Conservation (phyloP, 2,329 filamentous ascomycete species). For the Ceratocystis ficicola region DNA sequence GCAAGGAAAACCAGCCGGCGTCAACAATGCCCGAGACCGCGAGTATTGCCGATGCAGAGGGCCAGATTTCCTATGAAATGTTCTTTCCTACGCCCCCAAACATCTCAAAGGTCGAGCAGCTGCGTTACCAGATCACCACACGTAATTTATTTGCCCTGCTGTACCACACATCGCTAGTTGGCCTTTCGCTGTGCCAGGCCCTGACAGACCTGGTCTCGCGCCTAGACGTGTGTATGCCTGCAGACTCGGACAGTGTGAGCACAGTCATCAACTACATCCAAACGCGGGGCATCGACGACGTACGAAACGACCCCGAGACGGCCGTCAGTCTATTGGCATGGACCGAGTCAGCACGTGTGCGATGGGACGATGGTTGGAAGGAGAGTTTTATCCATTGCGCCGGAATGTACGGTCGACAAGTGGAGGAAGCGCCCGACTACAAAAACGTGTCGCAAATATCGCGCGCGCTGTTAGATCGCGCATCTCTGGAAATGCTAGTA, state of each 20-base stretch:
- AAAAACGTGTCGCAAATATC: slow-evolving; percentile 48
- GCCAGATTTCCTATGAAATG: slow-evolving; percentile 49
- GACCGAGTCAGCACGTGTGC: slow-evolving; percentile 49
- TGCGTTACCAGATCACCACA: slow-evolving; percentile 51
- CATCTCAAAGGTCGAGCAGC: slow-evolving; percentile 36
- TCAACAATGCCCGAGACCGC: slow-evolving; percentile 32
- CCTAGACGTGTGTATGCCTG: slow-evolving; percentile 46
- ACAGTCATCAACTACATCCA: slow-evolving; percentile 51
- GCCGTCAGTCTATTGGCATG: slow-evolving; percentile 53
- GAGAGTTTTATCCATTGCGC: slow-evolving; percentile 56
- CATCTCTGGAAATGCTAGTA: slow-evolving; percentile 49
- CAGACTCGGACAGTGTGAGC: slow-evolving; percentile 44
- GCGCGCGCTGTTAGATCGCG: slow-evolving; percentile 48
- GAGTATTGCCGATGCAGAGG: slow-evolving; percentile 38
- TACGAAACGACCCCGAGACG: slow-evolving; percentile 46
- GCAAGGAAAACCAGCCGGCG: slow-evolving; percentile 31
- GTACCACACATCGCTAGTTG: slow-evolving; percentile 52
- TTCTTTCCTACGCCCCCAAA: slow-evolving; percentile 48
- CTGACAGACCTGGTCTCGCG: slow-evolving; percentile 50
- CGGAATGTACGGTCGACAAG: slow-evolving; percentile 44
- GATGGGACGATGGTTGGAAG: slow-evolving; percentile 55
- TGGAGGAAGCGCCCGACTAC: slow-evolving; percentile 46
- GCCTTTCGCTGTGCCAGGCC: slow-evolving; percentile 50
- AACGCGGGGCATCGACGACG: slow-evolving; percentile 49
- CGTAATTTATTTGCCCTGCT: slow-evolving; percentile 57